Percentiles rank a stretch among this genome's conserved stretches.
phyloP scores from a whole-genome alignment of 2,329 filamentous ascomycete species.

The Apiospora arundinis region DNA sequence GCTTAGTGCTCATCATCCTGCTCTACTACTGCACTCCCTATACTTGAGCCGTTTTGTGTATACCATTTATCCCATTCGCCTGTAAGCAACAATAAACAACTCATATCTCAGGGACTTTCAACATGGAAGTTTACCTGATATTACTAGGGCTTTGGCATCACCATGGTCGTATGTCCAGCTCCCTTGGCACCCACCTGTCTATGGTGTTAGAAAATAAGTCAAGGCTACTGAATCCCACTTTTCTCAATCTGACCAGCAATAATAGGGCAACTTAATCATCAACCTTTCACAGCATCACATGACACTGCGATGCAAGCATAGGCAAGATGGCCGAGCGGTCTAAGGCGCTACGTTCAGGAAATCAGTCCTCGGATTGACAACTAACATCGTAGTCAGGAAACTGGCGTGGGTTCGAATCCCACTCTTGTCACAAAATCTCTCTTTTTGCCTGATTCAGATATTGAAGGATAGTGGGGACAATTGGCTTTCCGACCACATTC shows the following conservation, averaged over 20 bases:
- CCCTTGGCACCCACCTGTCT: neutral
- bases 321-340: slow-evolving; percentile 21
- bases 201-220: neutral
- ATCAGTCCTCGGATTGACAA: neutral
- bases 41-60: too few species aligned
- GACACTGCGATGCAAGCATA: neutral
- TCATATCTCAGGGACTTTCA: neutral
- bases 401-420: slow-evolving; percentile 22
- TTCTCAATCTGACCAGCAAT: neutral
- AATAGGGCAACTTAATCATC: neutral
- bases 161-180: neutral
- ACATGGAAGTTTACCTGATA: too few species aligned
- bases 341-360: slow-evolving; percentile 21
- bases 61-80: too few species aligned
- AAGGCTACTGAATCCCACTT: neutral
- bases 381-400: slow-evolving; percentile 11
- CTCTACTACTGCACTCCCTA: neutral
- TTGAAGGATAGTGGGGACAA: neutral
- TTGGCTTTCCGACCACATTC: too few species aligned
- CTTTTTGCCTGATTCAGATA: neutral
- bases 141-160: too few species aligned
- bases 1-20: neutral
- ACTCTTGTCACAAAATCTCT: neutral
- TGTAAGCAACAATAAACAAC: too few species aligned
- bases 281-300: neutral